Evolutionary conservation across 345 rosid genomes (phyloP).

Genomic region (Pelargonium nanum): DNA sequence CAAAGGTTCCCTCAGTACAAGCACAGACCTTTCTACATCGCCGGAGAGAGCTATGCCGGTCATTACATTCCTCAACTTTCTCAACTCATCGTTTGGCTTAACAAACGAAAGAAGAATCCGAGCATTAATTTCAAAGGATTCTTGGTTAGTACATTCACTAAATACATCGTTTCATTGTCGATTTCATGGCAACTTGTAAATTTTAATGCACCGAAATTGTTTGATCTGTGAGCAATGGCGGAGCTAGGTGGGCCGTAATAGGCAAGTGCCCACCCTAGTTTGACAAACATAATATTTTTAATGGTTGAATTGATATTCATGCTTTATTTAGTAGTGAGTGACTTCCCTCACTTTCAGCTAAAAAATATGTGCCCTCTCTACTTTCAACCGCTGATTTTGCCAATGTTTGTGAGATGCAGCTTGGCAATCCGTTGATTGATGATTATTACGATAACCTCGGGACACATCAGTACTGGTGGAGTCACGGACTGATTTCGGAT

Average conservation of each 20-base stretch:
- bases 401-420: too few species aligned
- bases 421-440: slow-evolving; percentile 56
- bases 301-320: too few species aligned
- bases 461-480: slow-evolving; percentile 57
- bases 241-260: too few species aligned
- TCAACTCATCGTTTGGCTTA: slow-evolving; percentile 32
- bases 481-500: slow-evolving; percentile 52
- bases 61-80: slow-evolving; percentile 85
- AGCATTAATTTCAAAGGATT: slow-evolving; percentile 63
- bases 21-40: slow-evolving; percentile 59
- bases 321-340: too few species aligned
- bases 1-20: slow-evolving; percentile 66
- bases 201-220: too few species aligned
- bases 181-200: too few species aligned
- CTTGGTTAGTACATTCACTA: slow-evolving; percentile 31
- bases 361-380: too few species aligned
- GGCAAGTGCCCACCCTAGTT: too few species aligned
- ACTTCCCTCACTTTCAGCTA: too few species aligned
- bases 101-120: slow-evolving; percentile 40
- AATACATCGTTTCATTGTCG: neutral
- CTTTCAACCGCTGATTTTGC: too few species aligned
- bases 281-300: too few species aligned
- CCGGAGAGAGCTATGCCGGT: slow-evolving; percentile 98
- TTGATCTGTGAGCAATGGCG: too few species aligned
- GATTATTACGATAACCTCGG: slow-evolving; percentile 38